A percentile compares a stretch with the other conserved stretches of the same genome.
Evolutionary conservation across 306 rosid genomes (phyloP).

Genomic region (peach (Prunus persica)): DNA sequence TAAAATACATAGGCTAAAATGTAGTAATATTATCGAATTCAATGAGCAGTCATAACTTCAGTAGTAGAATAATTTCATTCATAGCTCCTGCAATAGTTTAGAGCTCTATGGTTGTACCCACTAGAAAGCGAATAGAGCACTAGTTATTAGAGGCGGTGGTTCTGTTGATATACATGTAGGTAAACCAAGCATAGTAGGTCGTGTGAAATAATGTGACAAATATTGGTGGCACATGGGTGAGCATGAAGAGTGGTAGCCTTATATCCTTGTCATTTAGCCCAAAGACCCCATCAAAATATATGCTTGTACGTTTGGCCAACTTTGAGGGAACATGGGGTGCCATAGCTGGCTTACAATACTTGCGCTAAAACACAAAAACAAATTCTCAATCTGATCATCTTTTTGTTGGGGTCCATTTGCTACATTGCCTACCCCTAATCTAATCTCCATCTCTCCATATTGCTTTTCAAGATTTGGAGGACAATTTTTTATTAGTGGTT

Average conservation of each 20-base stretch:
- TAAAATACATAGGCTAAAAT: too few species aligned
- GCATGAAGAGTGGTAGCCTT: background rate
- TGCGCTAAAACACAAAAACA: conserved; percentile 63
- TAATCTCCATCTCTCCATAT: conserved; percentile 2
- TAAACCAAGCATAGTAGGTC: background rate
- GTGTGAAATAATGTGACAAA: background rate
- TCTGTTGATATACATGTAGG: background rate
- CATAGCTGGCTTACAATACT: conserved; percentile 31
- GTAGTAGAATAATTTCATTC: too few species aligned
- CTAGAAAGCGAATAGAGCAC: too few species aligned
- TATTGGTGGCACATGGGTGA: background rate
- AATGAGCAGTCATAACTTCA: too few species aligned
- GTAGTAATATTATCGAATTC: too few species aligned
- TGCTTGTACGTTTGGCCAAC: conserved; percentile 36
- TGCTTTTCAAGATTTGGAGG: conserved; percentile 23
- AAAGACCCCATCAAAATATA: conserved; percentile 11
- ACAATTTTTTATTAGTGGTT: conserved; percentile 33
- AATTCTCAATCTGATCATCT: conserved; percentile 40
- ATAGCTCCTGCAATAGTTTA: too few species aligned
- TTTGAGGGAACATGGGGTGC: conserved; percentile 32
- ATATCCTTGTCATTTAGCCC: background rate
- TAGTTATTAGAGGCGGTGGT: too few species aligned
- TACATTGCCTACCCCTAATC: background rate
- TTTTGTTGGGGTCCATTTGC: conserved; percentile 38
- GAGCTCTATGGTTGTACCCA: too few species aligned